Evolutionary conservation across 1,284 basidiomycete genomes (phyloP), one percentile per base, ranked within the genome.

Genomic region (Microbotryum intermedium): DNA sequence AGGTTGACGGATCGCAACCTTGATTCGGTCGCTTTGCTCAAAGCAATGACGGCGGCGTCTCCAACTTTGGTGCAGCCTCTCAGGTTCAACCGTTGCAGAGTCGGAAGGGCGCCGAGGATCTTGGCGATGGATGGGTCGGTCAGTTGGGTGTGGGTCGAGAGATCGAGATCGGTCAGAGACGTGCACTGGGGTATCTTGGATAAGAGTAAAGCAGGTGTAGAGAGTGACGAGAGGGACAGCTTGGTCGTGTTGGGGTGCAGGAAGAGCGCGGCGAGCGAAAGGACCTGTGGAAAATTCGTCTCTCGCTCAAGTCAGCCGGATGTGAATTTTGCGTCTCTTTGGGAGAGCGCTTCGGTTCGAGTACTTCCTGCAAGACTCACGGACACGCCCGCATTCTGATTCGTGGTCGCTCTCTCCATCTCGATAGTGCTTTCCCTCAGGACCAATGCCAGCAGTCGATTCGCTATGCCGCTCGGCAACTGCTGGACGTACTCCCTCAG

Each of bases 31-130:
- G 60, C 62, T 46, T 60, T 60, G 7, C 62, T 57, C 10, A 70
- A 39, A 13, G 66, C 69, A 6, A 67, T 55, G 16, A 71, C 42
- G 13, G 56, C 55, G 20, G 54, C 58, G 43, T 72, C 69, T 48
- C 70, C 70, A 44, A 70, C 61, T 30, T 64, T 62, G 0, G 63
- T 66, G 30, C 68, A 71, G 2, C 67, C 67, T 30, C 65, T 60
- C 5, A 72, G 53, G 34, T 57, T 61, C 34, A 71, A 45, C 11
- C 49, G 46, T 53, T 71, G 58, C 34, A 72, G 58, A 11, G 34
- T 26, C 2, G 61, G 48, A 0, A 72, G 59, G 23, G 60, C 53
- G 3, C 46, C 50, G n/a, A 72, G 54, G 0, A 69, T 55, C 25
- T 60, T 60, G 13, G 66, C 64, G 13, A 68, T 48, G 25, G 55